Evolutionary conservation across 805 yeast genomes (phyloP), one percentile per base, ranked within the genome.

Genomic region (Saccharomycopsis javanensis): DNA sequence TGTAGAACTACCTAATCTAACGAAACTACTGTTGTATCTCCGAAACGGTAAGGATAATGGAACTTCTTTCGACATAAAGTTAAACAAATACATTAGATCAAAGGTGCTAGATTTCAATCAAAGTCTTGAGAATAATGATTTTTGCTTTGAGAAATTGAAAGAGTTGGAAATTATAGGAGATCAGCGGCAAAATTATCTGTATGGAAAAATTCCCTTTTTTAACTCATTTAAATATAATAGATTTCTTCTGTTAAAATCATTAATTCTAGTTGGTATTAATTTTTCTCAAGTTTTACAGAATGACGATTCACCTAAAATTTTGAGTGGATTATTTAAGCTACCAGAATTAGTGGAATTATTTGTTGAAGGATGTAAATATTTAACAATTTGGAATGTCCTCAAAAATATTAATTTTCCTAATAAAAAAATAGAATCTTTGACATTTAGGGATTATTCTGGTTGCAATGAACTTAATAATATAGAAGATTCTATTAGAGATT

Each of bases 171-270:
- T 59, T n/a, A 50, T 55, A 16, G 51, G 51, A 23, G 35, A 52
- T 20, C 34, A 15, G 4, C 34, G 30, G 25, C 57, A 51, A n/a
- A 10, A 11, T 16, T 59, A 59, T 48, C 33, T 16, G 11, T 18
- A 53, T n/a, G 13, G 25, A 6, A 37, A 48, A 20, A 53, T 59
- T 13, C 61, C 61, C 5, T 54, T 59, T n/a, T 50, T 34, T 28
- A 42, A 53, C 20, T 16, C 34, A 4, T 59, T 59, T 46, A 33
- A 38, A 8, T 48, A 30, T 42, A 18, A 25, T 15, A 13, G 48
- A 23, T 10, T 56, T 13, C 53, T 55, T 13, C 42, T 51, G 48
- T 54, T 59, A 48, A 54, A 56, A 30, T 45, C 28, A 2, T 50
- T 59, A 13, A 46, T 50, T 13, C 27, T 59, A 15, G 56, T 42